Evolutionary conservation across 176 grass and related monocot species (phyloP).

Genomic region (Aegilops speltoides): DNA sequence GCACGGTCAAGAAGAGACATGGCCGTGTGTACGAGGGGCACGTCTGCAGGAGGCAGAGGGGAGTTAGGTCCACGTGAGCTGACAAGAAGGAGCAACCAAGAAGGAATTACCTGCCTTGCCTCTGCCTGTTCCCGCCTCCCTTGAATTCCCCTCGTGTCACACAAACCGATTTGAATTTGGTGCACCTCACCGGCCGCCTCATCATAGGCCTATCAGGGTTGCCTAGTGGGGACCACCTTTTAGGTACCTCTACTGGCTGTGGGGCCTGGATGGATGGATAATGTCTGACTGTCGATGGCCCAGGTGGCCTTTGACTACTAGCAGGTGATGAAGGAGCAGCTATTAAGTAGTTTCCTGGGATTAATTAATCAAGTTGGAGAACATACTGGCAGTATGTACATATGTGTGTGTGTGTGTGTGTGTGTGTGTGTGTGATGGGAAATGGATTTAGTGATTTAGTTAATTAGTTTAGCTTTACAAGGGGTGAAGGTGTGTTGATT

Average conservation of each 20-base stretch:
- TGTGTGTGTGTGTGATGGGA: neutral
- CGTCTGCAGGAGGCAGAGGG: conserved; percentile 46
- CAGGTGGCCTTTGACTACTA: neutral
- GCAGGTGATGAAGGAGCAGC: neutral
- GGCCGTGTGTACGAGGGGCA: neutral
- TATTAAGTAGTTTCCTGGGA: neutral
- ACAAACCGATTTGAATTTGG: neutral
- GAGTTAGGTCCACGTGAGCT: conserved; percentile 47
- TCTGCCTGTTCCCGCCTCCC: conserved; percentile 2
- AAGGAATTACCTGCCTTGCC: conserved; percentile 31
- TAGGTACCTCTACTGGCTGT: neutral
- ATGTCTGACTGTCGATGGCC: neutral
- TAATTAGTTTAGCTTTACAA: no score
- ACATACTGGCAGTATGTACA: neutral
- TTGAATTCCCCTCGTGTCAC: neutral
- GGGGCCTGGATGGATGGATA: neutral
- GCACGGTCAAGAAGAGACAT: neutral
- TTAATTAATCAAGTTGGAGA: no score
- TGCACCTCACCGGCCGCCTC: neutral
- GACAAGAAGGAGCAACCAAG: conserved; percentile 52
- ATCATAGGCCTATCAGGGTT: neutral
- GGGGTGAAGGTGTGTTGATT: neutral
- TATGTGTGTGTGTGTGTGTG: no score
- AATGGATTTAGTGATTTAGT: neutral
- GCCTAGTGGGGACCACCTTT: neutral